Conservation (phyloP, 345 rosid genomes). For the Eucalyptus erythrocorys region DNA sequence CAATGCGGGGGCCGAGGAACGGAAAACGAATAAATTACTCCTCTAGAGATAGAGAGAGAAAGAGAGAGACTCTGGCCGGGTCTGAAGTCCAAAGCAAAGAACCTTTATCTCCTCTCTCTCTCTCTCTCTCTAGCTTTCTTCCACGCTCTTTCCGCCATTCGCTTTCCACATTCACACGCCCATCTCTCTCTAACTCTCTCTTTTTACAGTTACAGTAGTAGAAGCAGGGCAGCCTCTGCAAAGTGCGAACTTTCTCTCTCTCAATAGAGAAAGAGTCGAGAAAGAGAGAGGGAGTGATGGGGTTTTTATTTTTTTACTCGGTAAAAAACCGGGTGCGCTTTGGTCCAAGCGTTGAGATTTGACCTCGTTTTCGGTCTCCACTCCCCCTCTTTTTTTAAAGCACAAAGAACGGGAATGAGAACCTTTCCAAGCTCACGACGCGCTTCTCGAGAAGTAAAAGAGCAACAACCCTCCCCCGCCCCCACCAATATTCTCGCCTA, state of each 20-base stretch:
- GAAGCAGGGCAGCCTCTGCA: background rate
- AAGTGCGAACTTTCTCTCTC: background rate
- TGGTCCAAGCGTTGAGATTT: background rate
- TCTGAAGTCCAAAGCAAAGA: background rate
- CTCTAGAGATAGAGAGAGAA: background rate
- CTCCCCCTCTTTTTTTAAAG: background rate
- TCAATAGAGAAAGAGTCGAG: background rate
- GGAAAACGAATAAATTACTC: background rate
- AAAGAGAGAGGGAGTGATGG: background rate
- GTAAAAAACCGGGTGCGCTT: background rate
- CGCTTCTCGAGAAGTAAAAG: background rate
- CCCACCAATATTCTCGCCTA: background rate
- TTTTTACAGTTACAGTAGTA: background rate
- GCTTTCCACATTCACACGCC: background rate
- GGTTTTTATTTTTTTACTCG: background rate
- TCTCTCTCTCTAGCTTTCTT: background rate
- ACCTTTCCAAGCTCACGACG: background rate
- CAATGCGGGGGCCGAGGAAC: background rate
- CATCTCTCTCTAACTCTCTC: background rate
- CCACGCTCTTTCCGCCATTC: background rate
- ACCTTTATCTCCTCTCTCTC: background rate
- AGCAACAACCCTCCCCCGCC: background rate
- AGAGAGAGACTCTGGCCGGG: background rate
- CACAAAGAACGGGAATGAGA: background rate
- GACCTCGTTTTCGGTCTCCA: background rate